Base-by-base conservation (phyloP, 805 yeast genomes). In the Candida sithepensis region DNA sequence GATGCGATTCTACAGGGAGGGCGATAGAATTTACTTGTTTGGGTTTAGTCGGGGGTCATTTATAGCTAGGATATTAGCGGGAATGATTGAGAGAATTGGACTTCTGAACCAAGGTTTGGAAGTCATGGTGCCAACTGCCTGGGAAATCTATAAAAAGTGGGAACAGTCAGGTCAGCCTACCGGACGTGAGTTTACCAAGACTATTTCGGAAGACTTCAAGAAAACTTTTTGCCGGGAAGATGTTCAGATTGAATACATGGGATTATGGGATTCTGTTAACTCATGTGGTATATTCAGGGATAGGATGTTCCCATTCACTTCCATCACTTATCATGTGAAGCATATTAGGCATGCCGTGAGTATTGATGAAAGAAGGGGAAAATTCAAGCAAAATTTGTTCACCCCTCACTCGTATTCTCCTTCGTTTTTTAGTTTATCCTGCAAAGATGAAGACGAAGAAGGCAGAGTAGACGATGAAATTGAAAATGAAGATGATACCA, bases 261-360 rank as follows among this genome's bases (percentile, higher is more conserved):
- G 89, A 0, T 61, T 84, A 18, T 84, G 84, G 75, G 90, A 84
- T 63, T 78, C 87, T 0, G 81, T 83, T 18, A 82, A 81, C 57
- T 81, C 88, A 1, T 82, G 82, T 19, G 89, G 89, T 0, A 55
- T 82, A 9, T 47, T 82, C 3, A 67, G 79, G 38, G 86, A 82
- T 55, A 63, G 79, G 36, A 51, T 79, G 59, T 83, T 82, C 51
- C 87, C 88, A 0, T 80, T 70, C 52, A 71, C 83, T 1, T 74
- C 81, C 2, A 67, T 74, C 43, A 69, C 78, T 39, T 64, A 71
- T 13, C 71, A 71, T 45, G 84, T 82, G 6, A 69, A 72, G 23
- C 85, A 82, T 56, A 75, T 82, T 13, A 68, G 90, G 49, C 88
- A 84, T 60, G 87, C 88, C 0, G 75, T 83, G 2, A 78, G 86